phyloP scores from a whole-genome alignment of 2,329 filamentous ascomycete genomes.

The Aspergillus fumigatiaffinis region DNA sequence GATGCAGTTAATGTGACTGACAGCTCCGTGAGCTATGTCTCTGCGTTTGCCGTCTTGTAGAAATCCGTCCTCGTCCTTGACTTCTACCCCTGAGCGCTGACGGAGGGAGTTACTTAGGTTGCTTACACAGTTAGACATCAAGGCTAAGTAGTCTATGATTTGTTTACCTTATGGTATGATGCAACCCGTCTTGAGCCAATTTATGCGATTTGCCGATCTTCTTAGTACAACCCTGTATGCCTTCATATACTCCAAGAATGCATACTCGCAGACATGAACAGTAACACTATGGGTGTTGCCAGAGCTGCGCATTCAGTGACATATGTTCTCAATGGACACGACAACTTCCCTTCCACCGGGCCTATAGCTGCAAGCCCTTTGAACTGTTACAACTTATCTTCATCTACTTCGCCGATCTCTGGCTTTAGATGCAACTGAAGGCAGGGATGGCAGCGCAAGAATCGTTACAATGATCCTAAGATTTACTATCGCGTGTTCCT shows the following conservation, averaged over 20 bases:
- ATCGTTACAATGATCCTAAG: background rate
- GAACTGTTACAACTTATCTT: background rate
- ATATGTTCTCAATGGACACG: background rate
- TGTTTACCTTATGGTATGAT: background rate
- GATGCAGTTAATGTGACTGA: conserved; percentile 64
- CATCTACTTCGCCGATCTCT: background rate
- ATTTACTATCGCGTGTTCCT: background rate
- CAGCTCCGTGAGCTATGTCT: conserved; percentile 92
- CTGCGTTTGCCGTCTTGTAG: conserved; percentile 76
- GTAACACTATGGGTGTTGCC: background rate
- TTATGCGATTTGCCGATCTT: background rate
- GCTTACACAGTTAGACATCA: background rate
- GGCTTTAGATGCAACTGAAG: background rate
- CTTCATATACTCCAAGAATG: background rate
- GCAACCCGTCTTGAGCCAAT: background rate
- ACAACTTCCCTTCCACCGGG: background rate
- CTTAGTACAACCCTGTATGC: background rate
- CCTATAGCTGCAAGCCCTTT: background rate
- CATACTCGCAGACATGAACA: background rate
- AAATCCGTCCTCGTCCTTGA: background rate
- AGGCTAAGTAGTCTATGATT: background rate
- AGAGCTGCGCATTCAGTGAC: background rate
- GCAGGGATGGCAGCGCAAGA: background rate
- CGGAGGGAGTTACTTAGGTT: background rate
- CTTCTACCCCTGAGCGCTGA: background rate